Percentiles rank a stretch among this genome's conserved stretches.
Evolutionary conservation across 345 rosid species (phyloP).

Genomic region (Anastatica hierochuntica): DNA sequence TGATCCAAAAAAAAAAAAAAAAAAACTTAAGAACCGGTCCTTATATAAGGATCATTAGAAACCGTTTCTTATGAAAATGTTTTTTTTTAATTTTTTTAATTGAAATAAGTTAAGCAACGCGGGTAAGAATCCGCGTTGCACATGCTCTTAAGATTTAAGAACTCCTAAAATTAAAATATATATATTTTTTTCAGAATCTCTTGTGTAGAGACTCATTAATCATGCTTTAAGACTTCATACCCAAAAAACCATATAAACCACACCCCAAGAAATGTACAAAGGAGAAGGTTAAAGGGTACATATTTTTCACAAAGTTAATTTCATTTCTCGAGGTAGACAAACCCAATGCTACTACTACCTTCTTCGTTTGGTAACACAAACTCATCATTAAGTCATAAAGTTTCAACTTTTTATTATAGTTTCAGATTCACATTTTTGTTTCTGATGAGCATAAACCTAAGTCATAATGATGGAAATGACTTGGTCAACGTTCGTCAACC

Average conservation of each 20-base stretch:
- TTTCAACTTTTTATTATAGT: constrained; percentile 14
- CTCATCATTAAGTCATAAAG: constrained; percentile 26
- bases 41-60: too few relatives aligned
- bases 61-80: too few relatives aligned
- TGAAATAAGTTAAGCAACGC: too few relatives aligned
- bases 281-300: constrained; percentile 22
- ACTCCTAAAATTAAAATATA: too few relatives aligned
- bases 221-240: constrained; percentile 12
- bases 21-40: too few relatives aligned
- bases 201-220: too few relatives aligned
- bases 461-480: constrained; percentile 9
- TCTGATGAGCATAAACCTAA: not conserved
- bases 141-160: too few relatives aligned
- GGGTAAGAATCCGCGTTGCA: too few relatives aligned
- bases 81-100: too few relatives aligned
- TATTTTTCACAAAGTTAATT: constrained; percentile 14
- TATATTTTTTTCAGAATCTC: too few relatives aligned
- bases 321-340: constrained; percentile 22
- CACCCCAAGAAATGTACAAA: constrained; percentile 20
- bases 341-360: constrained; percentile 18
- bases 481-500: constrained; percentile 11
- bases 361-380: constrained; percentile 25
- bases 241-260: constrained; percentile 11
- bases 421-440: constrained; percentile 19
- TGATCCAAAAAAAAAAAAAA: too few relatives aligned